A percentile compares a stretch with the other conserved stretches of the same genome.
Evolutionary conservation across 208 protist genomes (phyloP).

Genomic region (Leishmania gerbilli): DNA sequence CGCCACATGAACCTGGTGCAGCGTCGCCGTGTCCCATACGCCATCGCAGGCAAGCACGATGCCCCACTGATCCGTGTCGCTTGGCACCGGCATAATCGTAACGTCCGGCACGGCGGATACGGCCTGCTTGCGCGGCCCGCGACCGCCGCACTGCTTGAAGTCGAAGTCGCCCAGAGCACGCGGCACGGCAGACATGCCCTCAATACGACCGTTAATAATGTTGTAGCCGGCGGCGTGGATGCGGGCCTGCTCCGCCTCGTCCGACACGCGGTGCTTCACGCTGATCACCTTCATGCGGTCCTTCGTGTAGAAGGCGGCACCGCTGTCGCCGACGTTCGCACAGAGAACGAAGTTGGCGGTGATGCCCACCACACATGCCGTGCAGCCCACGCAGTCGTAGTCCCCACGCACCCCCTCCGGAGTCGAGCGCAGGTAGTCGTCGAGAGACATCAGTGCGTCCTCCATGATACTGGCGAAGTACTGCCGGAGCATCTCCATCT

Average conservation of each 20-base stretch:
- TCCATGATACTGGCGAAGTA: conserved; percentile 79
- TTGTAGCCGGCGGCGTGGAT: conserved; percentile 67
- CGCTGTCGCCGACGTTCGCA: conserved; percentile 80
- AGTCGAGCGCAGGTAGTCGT: conserved; percentile 49
- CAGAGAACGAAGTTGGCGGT: conserved; percentile 79
- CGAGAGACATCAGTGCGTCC: conserved; percentile 71
- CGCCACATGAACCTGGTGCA: conserved; percentile 77
- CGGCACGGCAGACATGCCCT: conserved; percentile 78
- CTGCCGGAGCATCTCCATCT: conserved; percentile 69
- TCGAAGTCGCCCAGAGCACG: conserved; percentile 85
- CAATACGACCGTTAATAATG: conserved; percentile 61
- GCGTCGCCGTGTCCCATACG: conserved; percentile 80
- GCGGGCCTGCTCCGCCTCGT: conserved; percentile 48
- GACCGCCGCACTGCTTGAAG: conserved; percentile 86
- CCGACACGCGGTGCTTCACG: conserved; percentile 61
- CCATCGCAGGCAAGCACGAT: conserved; percentile 85
- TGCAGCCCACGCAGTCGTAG: conserved; percentile 78
- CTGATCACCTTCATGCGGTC: conserved; percentile 51
- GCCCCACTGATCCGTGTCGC: conserved; percentile 51
- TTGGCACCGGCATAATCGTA: conserved; percentile 61
- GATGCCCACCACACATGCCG: conserved; percentile 79
- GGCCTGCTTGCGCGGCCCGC: conserved; percentile 58
- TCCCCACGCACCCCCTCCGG: conserved; percentile 59
- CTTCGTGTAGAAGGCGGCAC: conserved; percentile 65
- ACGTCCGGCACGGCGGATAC: conserved; percentile 71